phyloP scores from a whole-genome alignment of 2,329 filamentous ascomycete species.

The Phialophora verrucosa region DNA sequence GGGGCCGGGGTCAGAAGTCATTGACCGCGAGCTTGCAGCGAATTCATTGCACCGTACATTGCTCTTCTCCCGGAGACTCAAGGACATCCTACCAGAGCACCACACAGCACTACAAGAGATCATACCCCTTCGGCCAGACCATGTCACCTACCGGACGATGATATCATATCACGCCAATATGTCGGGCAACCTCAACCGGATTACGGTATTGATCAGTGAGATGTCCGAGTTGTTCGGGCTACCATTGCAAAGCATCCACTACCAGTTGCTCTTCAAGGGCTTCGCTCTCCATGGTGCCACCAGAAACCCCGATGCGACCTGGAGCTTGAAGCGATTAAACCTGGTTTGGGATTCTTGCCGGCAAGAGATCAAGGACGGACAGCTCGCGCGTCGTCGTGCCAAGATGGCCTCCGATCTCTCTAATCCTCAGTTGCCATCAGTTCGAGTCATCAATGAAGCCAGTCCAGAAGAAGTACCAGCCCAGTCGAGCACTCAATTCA shows the following conservation, averaged over 20 bases:
- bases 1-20: conserved; percentile 48
- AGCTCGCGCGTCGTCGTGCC: conserved; percentile 17
- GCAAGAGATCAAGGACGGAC: conserved; percentile 43
- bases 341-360: conserved; percentile 71
- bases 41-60: conserved; percentile 56
- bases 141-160: conserved; percentile 79
- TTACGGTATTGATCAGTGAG: conserved; percentile 75
- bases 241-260: conserved; percentile 75
- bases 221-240: conserved; percentile 73
- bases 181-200: conserved; percentile 72
- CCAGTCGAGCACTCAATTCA: conserved; percentile 13
- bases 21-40: conserved; percentile 48
- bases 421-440: conserved; percentile 24
- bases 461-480: conserved; percentile 13
- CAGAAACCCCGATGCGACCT: conserved; percentile 62
- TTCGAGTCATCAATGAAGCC: conserved; percentile 26
- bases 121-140: conserved; percentile 72
- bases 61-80: conserved; percentile 50
- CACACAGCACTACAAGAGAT: conserved; percentile 68
- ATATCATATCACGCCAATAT: conserved; percentile 73
- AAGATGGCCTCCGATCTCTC: not conserved
- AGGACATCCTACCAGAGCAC: conserved; percentile 58
- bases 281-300: conserved; percentile 75
- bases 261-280: conserved; percentile 79
- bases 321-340: conserved; percentile 73